Evolutionary conservation across 208 protist genomes (phyloP), one percentile per base, ranked within the genome.

Genomic region (Acanthamoeba sp.): DNA sequence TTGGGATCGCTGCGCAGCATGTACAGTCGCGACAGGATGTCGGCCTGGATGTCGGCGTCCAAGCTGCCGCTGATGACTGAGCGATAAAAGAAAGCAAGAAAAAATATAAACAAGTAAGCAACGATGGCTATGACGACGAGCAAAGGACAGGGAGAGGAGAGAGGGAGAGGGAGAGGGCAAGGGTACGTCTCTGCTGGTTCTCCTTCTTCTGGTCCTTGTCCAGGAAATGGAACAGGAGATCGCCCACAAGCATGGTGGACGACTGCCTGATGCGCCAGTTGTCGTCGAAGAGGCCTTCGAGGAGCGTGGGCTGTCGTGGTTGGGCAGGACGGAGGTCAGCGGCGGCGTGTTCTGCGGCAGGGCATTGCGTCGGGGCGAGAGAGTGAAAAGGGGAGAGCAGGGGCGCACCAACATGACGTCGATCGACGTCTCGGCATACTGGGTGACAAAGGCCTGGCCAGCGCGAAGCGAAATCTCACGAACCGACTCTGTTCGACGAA

Each of bases 181-280:
- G 24, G 7, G 82, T 93, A 93, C 88, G 45, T 36, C 50, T 36
- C 38, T 48, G 50, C 40, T 90, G 82, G 82, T 64, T 90, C 57
- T 93, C 88, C 45, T 59, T 93, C 88, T 93, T 93, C 45, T 64
- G 40, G 50, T 55, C 88, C 66, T 93, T 93, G 64, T 78, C 64
- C 42, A 93, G 16, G 55, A 93, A 80, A 45, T 93, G 88, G 87
- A 93, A 97, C n/a, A 98, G 95, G 7, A 98, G 91, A 94, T 98
- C 97, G 45, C 97, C 97, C 29, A 98, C 76, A 16, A 98, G 96
- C 55, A 93, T 22, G 32, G 50, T 48, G 22, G 88, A 93, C 32
- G 85, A 95, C 34, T 97, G 84, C 34, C 97, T 94, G 78, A 98
- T 98, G 62, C 97, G 85, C 97, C 97, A 98, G 80, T 97, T 97